Percentiles rank a stretch among this genome's conserved stretches.
Evolutionary conservation across 108 stramenopile species (phyloP).

Genomic region (Pseudonitzschia pungens): DNA sequence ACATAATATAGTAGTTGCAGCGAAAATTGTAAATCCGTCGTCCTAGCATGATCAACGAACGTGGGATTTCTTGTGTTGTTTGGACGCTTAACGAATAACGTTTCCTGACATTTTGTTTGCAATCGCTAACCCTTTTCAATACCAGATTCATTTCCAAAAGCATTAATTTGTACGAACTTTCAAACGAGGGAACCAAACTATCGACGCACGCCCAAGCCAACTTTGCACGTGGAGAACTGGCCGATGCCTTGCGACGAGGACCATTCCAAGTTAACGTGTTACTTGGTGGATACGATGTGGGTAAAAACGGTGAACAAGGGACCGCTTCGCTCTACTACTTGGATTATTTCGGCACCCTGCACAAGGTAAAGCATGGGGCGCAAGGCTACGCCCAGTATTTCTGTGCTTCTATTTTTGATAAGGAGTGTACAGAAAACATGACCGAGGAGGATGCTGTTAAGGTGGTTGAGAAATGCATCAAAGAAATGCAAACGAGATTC

Average conservation of each 20-base stretch:
- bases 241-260: slow-evolving; percentile 90
- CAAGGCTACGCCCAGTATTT: slow-evolving; percentile 96
- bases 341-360: slow-evolving; percentile 91
- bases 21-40: too few relatives aligned
- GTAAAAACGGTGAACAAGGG: slow-evolving; percentile 28
- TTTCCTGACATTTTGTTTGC: background rate
- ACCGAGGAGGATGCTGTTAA: slow-evolving; percentile 82
- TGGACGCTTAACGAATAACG: background rate
- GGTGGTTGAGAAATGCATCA: slow-evolving; percentile 86
- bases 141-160: slow-evolving; percentile 89
- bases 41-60: too few relatives aligned
- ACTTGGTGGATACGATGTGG: slow-evolving; percentile 89
- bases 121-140: background rate
- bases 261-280: slow-evolving; percentile 97
- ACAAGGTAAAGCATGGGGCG: slow-evolving; percentile 77
- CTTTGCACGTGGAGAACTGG: slow-evolving; percentile 93
- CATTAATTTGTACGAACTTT: slow-evolving; percentile 90
- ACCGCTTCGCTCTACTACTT: slow-evolving; percentile 84
- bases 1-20: too few relatives aligned
- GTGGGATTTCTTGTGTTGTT: too few relatives aligned
- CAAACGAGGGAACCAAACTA: slow-evolving; percentile 88
- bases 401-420: slow-evolving; percentile 92
- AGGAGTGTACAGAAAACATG: slow-evolving; percentile 84
- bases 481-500: slow-evolving; percentile 90
- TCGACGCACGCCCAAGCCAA: slow-evolving; percentile 93